These are phyloP conservation scores for Lactarius indigo DNA, from an alignment of 768 basidiomycete species.

Conservation along the genomic window DNA sequence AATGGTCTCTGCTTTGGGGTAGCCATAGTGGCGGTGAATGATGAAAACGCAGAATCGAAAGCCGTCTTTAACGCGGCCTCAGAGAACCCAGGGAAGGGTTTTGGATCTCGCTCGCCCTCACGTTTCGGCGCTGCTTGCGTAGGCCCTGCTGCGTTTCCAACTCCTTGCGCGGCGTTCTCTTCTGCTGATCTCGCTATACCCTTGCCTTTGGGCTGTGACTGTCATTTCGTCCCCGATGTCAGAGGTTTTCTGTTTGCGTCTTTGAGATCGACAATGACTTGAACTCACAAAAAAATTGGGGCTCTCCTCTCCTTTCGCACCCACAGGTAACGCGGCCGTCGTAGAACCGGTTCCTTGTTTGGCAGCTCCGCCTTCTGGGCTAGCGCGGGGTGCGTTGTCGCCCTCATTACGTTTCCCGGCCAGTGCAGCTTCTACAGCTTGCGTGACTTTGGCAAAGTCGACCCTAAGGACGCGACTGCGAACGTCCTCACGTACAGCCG, in stretches of 20 bases:
- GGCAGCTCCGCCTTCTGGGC: background rate
- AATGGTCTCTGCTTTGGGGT: background rate
- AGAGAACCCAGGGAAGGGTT: background rate
- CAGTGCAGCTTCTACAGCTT: background rate
- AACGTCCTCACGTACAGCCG: slow-evolving; percentile 8
- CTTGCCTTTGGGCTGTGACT: background rate
- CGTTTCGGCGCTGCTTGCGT: background rate
- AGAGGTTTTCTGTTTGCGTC: background rate
- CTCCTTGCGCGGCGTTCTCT: background rate
- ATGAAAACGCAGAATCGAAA: background rate
- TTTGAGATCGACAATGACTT: background rate
- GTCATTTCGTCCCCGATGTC: background rate
- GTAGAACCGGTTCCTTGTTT: background rate
- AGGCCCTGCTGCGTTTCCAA: background rate
- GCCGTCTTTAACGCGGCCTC: background rate
- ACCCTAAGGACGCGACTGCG: background rate
- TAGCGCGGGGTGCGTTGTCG: background rate
- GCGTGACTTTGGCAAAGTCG: background rate
- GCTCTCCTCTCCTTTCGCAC: background rate
- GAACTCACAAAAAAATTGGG: background rate
- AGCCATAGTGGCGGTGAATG: background rate
- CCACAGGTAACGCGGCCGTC: background rate
- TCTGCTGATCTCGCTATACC: background rate
- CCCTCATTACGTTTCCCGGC: background rate
- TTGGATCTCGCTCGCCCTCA: background rate